These are phyloP conservation scores for Harringtonia lauricola DNA, from an alignment of 2,329 filamentous ascomycete species.

Conservation along the genomic window DNA sequence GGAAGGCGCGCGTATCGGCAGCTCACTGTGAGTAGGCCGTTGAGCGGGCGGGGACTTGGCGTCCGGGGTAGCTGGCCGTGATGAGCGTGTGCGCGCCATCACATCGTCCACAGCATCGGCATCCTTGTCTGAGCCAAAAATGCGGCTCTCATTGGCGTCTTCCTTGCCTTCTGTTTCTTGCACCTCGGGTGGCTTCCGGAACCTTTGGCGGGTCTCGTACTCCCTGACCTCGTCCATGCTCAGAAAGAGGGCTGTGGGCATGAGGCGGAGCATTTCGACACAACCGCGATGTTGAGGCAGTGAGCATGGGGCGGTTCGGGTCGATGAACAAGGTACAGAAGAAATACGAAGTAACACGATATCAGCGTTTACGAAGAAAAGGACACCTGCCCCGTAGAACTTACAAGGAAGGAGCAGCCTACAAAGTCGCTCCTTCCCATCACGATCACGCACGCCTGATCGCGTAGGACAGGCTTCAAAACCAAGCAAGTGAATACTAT, in stretches of 20 bases:
- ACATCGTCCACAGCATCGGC: not conserved
- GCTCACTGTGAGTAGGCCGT: not conserved
- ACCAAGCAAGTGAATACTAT: no score
- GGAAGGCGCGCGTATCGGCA: not conserved
- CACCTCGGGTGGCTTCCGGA: constrained; percentile 20
- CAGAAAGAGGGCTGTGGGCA: constrained; percentile 26
- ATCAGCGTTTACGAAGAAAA: not conserved
- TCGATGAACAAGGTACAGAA: not conserved
- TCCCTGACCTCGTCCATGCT: constrained; percentile 30
- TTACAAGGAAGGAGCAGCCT: no score
- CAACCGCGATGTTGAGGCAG: no score
- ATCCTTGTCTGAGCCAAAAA: constrained; percentile 11
- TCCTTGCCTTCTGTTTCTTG: constrained; percentile 8
- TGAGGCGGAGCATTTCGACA: constrained; percentile 32
- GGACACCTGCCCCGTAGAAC: no score
- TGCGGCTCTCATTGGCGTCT: not conserved
- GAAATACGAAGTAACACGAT: not conserved
- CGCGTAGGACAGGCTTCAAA: no score
- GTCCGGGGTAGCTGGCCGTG: not conserved
- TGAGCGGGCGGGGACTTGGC: not conserved
- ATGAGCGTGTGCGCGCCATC: not conserved
- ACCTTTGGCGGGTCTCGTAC: constrained; percentile 15
- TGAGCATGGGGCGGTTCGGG: not conserved
- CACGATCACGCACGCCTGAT: no score
- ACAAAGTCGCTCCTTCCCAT: no score